These are phyloP conservation scores for Saturnispora gosingensis DNA, from an alignment of 805 yeast genomes.

Conservation along the genomic window DNA sequence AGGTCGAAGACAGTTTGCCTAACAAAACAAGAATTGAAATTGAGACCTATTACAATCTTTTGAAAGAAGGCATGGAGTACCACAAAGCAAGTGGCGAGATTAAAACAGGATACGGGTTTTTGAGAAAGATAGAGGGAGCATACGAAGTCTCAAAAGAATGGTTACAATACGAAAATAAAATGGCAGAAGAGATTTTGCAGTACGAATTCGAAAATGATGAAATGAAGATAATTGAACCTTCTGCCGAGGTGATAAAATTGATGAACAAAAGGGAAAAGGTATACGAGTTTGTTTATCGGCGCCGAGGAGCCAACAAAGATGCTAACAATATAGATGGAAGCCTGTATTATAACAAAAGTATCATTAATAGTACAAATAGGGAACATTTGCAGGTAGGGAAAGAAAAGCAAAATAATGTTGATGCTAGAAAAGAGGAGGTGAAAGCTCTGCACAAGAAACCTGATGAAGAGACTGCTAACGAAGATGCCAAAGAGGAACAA, in stretches of 20 bases:
- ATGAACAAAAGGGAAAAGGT: background rate
- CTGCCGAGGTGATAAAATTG: background rate
- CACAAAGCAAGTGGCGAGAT: slow-evolving; percentile 11
- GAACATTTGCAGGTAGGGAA: background rate
- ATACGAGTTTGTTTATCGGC: background rate
- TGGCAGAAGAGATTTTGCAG: background rate
- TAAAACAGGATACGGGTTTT: slow-evolving; percentile 18
- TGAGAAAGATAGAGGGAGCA: slow-evolving; percentile 12
- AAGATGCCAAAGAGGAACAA: too few species aligned
- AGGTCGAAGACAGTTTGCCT: slow-evolving; percentile 31
- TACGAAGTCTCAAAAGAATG: slow-evolving; percentile 4
- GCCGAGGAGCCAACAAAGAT: background rate
- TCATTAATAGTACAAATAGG: background rate
- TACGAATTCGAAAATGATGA: background rate
- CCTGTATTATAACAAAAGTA: background rate
- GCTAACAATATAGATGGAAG: background rate
- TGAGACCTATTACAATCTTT: slow-evolving; percentile 35
- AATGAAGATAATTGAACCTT: background rate
- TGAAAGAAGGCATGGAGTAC: slow-evolving; percentile 14
- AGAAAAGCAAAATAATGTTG: too few species aligned
- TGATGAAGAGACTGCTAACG: too few species aligned
- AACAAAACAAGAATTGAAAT: slow-evolving; percentile 36
- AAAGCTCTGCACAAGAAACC: too few species aligned
- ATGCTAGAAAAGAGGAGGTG: too few species aligned
- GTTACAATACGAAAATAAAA: background rate